Evolutionary conservation across 2,329 filamentous ascomycete genomes (phyloP).

Genomic region (Exophiala spinifera): DNA sequence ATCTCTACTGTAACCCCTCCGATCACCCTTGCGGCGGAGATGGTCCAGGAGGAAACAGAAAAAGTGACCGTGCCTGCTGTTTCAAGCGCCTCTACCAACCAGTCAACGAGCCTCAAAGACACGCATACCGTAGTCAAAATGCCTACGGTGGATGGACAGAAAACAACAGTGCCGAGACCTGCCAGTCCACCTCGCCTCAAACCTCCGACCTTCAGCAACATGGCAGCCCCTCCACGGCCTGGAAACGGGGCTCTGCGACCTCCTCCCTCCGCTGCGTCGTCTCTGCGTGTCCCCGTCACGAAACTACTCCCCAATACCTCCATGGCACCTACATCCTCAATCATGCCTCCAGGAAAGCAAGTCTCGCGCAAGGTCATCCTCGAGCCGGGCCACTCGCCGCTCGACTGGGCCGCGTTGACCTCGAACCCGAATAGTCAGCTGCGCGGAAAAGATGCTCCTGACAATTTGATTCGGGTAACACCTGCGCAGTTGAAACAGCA

Average conservation of each 20-base stretch:
- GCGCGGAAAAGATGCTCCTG: conserved; percentile 53
- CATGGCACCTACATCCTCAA: conserved; percentile 24
- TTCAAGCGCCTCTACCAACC: neutral
- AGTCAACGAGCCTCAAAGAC: neutral
- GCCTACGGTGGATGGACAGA: too few species aligned
- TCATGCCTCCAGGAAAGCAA: conserved; percentile 50
- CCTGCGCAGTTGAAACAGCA: conserved; percentile 73
- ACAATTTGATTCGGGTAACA: conserved; percentile 68
- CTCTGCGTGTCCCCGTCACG: conserved; percentile 38
- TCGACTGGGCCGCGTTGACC: conserved; percentile 88
- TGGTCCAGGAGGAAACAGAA: neutral
- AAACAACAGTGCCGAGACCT: conserved; percentile 1
- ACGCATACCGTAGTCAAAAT: neutral
- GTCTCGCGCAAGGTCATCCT: conserved; percentile 63
- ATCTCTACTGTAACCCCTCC: neutral
- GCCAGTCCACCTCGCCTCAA: conserved; percentile 27
- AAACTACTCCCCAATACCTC: conserved; percentile 26
- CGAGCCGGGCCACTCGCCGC: conserved; percentile 84
- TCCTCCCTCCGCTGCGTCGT: conserved; percentile 44
- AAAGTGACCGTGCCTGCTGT: neutral
- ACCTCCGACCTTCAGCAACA: conserved; percentile 22
- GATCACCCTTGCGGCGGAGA: too few species aligned
- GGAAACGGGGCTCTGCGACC: conserved; percentile 36
- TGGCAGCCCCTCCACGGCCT: conserved; percentile 29
- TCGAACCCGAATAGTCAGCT: conserved; percentile 60